Conservation (phyloP, 257 asterid genomes). For the Coffea canephora region DNA sequence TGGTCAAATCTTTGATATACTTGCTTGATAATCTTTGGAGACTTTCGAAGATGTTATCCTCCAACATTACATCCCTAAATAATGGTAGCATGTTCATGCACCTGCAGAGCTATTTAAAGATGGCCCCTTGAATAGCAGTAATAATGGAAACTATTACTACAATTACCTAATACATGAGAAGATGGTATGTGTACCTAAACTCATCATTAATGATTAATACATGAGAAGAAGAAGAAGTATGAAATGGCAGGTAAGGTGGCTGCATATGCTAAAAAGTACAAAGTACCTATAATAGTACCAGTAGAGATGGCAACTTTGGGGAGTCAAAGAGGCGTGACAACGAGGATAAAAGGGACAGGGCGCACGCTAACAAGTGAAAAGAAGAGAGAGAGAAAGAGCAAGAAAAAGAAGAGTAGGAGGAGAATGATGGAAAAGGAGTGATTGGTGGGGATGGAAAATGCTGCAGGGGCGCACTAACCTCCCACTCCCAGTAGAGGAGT, state of each 20-base stretch:
- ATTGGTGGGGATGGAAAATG: constrained; percentile 38
- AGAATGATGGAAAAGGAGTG: constrained; percentile 27
- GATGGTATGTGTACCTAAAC: neutral
- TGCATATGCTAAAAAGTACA: neutral
- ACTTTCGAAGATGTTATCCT: neutral
- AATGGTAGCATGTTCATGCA: neutral
- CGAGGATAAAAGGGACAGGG: constrained; percentile 11
- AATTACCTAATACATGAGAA: no score
- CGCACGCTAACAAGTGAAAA: constrained; percentile 25
- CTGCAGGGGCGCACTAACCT: constrained; percentile 33
- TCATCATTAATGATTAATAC: neutral
- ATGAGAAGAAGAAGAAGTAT: neutral
- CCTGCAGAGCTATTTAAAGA: neutral
- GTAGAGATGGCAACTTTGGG: neutral
- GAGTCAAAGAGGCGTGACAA: constrained; percentile 10
- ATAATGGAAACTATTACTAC: neutral
- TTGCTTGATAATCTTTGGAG: neutral
- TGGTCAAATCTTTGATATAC: neutral
- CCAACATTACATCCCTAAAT: neutral
- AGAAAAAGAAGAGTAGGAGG: constrained; percentile 16
- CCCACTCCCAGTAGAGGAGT: neutral
- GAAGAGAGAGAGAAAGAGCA: neutral
- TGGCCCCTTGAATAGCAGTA: neutral
- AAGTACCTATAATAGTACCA: neutral
- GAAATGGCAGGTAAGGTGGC: neutral